phyloP scores from a whole-genome alignment of 768 basidiomycete species.

The Russula abietina region DNA sequence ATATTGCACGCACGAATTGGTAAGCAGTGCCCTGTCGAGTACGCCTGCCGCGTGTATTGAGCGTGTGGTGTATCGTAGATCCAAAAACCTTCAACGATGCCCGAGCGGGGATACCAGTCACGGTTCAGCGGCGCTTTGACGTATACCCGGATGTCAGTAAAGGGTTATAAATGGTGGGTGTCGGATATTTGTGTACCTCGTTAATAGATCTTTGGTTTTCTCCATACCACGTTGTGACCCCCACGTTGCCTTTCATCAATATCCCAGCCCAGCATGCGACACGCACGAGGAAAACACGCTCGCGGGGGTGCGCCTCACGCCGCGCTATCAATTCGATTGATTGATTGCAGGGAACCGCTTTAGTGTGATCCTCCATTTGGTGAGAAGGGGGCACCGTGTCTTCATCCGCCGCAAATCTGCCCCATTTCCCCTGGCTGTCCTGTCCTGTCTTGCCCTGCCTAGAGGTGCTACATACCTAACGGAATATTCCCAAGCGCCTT shows the following conservation, averaged over 20 bases:
- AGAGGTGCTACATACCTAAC: not conserved
- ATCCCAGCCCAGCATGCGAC: not conserved
- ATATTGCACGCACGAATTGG: slow-evolving; percentile 81
- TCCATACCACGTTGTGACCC: not conserved
- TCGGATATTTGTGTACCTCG: slow-evolving; percentile 4
- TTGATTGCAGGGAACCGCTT: not conserved
- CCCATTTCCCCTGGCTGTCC: too few species aligned
- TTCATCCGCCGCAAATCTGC: not conserved
- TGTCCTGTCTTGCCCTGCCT: not conserved
- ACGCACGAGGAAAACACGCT: not conserved
- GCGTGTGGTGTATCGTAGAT: slow-evolving; percentile 39
- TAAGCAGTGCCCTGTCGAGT: slow-evolving; percentile 35
- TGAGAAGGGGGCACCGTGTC: not conserved
- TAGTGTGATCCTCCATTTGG: not conserved
- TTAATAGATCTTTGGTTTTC: not conserved
- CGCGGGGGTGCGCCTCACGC: not conserved
- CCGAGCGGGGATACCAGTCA: slow-evolving; percentile 85
- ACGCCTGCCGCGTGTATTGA: not conserved
- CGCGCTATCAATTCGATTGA: not conserved
- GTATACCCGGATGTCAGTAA: slow-evolving; percentile 74
- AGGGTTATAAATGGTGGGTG: slow-evolving; percentile 19
- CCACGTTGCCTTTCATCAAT: not conserved
- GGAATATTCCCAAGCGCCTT: not conserved
- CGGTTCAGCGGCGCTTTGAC: slow-evolving; percentile 84
- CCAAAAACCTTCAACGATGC: slow-evolving; percentile 58